Percentiles rank a stretch among this genome's conserved stretches.
Evolutionary conservation across 2,329 filamentous ascomycete genomes (phyloP).

Genomic region (Pseudogymnoascus sp.): DNA sequence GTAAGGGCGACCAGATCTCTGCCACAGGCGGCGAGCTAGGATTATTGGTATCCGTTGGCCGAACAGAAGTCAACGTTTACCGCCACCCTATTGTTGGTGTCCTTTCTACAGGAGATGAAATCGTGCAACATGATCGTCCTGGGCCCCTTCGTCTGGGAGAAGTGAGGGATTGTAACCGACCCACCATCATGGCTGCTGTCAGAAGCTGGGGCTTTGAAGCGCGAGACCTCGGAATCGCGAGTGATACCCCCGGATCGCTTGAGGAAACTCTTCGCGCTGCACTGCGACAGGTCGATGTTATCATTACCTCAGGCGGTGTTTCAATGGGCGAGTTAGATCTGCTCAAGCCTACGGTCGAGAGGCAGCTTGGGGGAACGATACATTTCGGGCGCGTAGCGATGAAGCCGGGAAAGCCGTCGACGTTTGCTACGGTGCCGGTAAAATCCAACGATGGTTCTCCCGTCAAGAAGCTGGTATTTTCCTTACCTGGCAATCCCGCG

Average conservation of each 20-base stretch:
- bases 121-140: constrained; percentile 65
- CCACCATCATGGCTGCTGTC: constrained; percentile 75
- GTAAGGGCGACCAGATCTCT: constrained; percentile 74
- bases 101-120: constrained; percentile 90
- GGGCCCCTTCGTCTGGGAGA: constrained; percentile 66
- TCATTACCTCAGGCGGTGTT: constrained; percentile 90
- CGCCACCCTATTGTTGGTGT: constrained; percentile 74
- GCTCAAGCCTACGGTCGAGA: constrained; percentile 91
- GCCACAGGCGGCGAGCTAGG: constrained; percentile 87
- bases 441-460: constrained; percentile 54
- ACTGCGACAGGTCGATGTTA: constrained; percentile 67
- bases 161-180: constrained; percentile 88
- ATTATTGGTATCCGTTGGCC: constrained; percentile 78
- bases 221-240: constrained; percentile 79
- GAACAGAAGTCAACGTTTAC: constrained; percentile 63
- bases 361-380: constrained; percentile 80
- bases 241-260: constrained; percentile 64
- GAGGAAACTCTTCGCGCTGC: constrained; percentile 72
- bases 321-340: constrained; percentile 98
- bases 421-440: constrained; percentile 80
- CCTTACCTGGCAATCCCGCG: constrained; percentile 87
- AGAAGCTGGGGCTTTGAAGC: constrained; percentile 68
- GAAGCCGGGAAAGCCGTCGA: constrained; percentile 98
- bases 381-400: constrained; percentile 94
- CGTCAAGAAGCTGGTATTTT: constrained; percentile 69